These are phyloP conservation scores for Jackrogersella multiformis DNA, from an alignment of 495 filamentous ascomycete species.

Conservation along the genomic window DNA sequence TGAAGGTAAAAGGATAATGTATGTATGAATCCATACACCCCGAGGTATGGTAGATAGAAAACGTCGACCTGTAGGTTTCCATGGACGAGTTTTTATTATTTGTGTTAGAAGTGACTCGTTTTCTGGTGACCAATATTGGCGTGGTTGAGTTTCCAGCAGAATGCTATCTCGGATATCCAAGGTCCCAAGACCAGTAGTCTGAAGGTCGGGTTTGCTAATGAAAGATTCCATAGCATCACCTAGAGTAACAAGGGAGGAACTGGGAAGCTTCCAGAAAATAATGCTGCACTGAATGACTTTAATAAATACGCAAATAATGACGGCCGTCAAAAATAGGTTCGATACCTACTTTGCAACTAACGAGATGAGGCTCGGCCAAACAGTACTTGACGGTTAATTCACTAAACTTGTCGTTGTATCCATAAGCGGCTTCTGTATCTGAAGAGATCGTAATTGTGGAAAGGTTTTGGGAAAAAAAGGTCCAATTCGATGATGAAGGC, in stretches of 20 bases:
- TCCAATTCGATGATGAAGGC: neutral
- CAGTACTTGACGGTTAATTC: slow-evolving; percentile 3
- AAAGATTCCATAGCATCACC: slow-evolving; percentile 33
- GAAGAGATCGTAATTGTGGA: neutral
- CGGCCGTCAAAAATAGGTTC: slow-evolving; percentile 1
- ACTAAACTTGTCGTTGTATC: neutral
- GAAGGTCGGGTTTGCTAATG: slow-evolving; percentile 21
- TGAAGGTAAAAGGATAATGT: neutral
- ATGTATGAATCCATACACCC: neutral
- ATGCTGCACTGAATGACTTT: neutral
- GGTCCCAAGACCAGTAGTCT: slow-evolving; percentile 21
- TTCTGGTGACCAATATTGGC: neutral
- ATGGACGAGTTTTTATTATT: slow-evolving; percentile 1
- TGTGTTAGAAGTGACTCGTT: neutral
- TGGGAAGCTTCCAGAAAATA: neutral
- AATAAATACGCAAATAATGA: slow-evolving; percentile 13
- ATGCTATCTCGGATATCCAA: slow-evolving; percentile 10
- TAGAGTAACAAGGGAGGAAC: slow-evolving; percentile 14
- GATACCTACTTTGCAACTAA: slow-evolving; percentile 23
- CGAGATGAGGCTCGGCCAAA: neutral
- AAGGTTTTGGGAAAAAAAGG: neutral
- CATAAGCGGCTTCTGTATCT: neutral
- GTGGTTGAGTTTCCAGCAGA: slow-evolving; percentile 1
- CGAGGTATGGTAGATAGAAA: neutral
- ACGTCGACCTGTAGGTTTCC: neutral